Base-by-base conservation (phyloP, 257 asterid genomes). In the Salvia splendens region DNA sequence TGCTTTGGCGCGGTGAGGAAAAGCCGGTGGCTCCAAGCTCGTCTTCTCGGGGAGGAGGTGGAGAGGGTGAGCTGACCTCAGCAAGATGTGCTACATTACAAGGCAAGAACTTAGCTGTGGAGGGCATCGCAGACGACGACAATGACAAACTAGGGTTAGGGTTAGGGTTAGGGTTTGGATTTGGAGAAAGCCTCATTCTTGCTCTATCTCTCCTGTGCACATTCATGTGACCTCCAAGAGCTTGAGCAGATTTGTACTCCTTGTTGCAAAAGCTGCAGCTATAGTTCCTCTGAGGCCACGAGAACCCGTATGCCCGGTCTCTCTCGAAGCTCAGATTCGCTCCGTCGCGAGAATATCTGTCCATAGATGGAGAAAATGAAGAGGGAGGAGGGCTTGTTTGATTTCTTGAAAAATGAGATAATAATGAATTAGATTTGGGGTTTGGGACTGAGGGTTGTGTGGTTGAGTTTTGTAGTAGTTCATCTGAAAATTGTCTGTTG, bases 191-290 rank as follows among this genome's bases (percentile, higher is more conserved):
- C 63, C 86, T 83, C 92, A 85, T 53, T 46, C 89, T 78, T 6
- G 92, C 95, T 67, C 92, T 74, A 45, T 87, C 92, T 70, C 89
- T 81, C 64, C 92, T 78, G 67, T 87, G 95, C 42, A 87, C 85
- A 61, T 87, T 87, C 95, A 87, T 87, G 20, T 87, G 95, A 3
- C 95, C 91, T 0, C 95, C 95, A 61, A 87, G 95, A 24, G 95
- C 95, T 64, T 87, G 95, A 12, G 92, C 89, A 65, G 95, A 87
- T 17, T 78, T 85, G 85, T 83, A 87, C 78, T 85, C 95, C 63
- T 80, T 85, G 79, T 79, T 88, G 84, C 90, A 86, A 48, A 85
- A 86, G 82, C 81, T 81, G 82, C 89, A 86, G 4, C 45, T 72
- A 75, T 82, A 86, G 80, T 73, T 75, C 12, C 91, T 81, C 12